Conservation (phyloP, 164 flowering plant genomes). For the Umbellularia californica region DNA sequence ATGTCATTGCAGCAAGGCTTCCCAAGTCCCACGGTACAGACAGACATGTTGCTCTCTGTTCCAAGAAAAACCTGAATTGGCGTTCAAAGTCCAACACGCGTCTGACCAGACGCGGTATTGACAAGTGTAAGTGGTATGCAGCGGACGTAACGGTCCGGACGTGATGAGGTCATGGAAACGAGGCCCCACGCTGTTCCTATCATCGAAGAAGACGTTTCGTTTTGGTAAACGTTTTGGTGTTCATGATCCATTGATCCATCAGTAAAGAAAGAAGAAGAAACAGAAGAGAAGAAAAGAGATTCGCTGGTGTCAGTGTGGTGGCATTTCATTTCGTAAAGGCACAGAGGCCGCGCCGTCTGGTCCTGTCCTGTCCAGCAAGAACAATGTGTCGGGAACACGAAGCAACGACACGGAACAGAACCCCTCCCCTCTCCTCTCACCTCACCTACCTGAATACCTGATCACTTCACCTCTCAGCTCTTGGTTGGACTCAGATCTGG, state of each 20-base stretch:
- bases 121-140: conserved; percentile 30
- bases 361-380: conserved; percentile 44
- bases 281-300: neutral
- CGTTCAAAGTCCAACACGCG: conserved; percentile 30
- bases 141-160: conserved; percentile 42
- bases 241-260: neutral
- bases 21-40: no score
- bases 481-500: neutral
- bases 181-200: conserved; percentile 43
- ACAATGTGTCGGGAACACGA: conserved; percentile 35
- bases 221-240: conserved; percentile 8
- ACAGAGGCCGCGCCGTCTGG: conserved; percentile 74
- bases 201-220: conserved; percentile 10
- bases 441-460: no score
- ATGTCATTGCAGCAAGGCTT: no score
- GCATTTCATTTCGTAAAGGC: conserved; percentile 46
- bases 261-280: no score
- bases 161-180: conserved; percentile 24
- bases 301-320: neutral
- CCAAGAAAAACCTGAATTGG: conserved; percentile 29
- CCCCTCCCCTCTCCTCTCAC: neutral
- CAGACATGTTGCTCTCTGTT: no score
- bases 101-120: conserved; percentile 7
- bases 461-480: neutral
- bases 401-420: conserved; percentile 16